Percentiles rank a stretch among this genome's conserved stretches.
phyloP scores from a whole-genome alignment of 768 basidiomycete species.

The Gloeopeniophorella convolvens region DNA sequence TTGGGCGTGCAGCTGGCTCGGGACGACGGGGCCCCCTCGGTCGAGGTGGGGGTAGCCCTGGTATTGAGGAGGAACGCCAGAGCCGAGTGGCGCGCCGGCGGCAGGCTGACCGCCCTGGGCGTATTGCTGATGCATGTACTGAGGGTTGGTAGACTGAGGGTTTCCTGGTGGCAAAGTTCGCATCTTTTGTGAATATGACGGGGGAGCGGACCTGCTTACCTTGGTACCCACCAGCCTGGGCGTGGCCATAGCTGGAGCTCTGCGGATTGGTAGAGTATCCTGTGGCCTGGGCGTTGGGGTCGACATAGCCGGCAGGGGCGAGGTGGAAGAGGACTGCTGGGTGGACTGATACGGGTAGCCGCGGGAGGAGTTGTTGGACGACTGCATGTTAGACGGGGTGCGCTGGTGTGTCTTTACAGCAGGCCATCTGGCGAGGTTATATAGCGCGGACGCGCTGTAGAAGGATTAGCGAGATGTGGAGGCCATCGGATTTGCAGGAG shows the following conservation, averaged over 20 bases:
- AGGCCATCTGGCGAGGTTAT: constrained; percentile 7
- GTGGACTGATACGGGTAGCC: constrained; percentile 14
- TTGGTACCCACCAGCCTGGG: constrained; percentile 6
- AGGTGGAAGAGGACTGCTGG: constrained; percentile 1
- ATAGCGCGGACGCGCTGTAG: constrained; percentile 7
- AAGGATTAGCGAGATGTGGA: constrained; percentile 11
- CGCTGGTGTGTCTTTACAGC: constrained; percentile 8
- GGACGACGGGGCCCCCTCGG: constrained; percentile 18
- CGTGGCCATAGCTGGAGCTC: constrained; percentile 7
- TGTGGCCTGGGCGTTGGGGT: constrained; percentile 1
- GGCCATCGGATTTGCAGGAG: constrained; percentile 19
- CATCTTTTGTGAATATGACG: no score
- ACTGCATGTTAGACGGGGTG: constrained; percentile 14
- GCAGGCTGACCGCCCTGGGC: constrained; percentile 3
- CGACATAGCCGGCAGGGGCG: constrained; percentile 4
- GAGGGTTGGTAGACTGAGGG: constrained; percentile 8
- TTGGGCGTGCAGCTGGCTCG: constrained; percentile 11
- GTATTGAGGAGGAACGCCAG: constrained; percentile 16
- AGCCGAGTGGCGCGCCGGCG: constrained; percentile 8
- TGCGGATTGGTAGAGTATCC: constrained; percentile 8
- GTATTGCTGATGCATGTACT: constrained; percentile 12
- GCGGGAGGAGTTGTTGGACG: constrained; percentile 11
- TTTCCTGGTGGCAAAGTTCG: no score
- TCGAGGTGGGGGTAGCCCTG: constrained; percentile 18
- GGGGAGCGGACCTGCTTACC: neutral